Conservation (phyloP, 345 rosid species). For the Acer negundo region DNA sequence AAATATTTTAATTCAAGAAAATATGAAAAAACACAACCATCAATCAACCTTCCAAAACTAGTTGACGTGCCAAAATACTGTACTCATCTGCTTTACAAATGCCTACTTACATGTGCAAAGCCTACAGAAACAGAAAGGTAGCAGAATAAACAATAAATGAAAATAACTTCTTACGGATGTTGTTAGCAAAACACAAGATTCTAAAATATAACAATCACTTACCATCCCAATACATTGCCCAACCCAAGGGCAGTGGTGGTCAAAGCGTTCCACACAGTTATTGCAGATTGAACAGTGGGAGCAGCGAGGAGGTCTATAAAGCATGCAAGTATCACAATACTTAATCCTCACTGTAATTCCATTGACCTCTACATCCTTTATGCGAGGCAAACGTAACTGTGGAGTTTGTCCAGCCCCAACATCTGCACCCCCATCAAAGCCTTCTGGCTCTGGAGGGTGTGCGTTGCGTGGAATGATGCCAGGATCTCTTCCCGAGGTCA, state of each 20-base stretch:
- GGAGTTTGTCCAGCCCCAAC: constrained; percentile 75
- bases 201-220: constrained; percentile 31
- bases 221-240: constrained; percentile 99
- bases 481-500: constrained; percentile 98
- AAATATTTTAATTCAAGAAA: neutral
- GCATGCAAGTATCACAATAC: constrained; percentile 99
- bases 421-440: constrained; percentile 58
- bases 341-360: constrained; percentile 78
- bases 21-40: neutral
- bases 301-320: constrained; percentile 95
- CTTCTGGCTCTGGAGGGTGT: constrained; percentile 96
- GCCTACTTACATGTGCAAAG: neutral
- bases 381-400: constrained; percentile 78
- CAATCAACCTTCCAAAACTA: neutral
- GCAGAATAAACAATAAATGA: neutral
- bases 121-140: neutral
- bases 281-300: constrained; percentile 99
- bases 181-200: constrained; percentile 5
- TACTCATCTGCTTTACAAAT: neutral
- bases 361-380: constrained; percentile 81
- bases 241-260: constrained; percentile 99
- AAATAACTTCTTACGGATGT: neutral
- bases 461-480: constrained; percentile 94
- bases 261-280: constrained; percentile 94
- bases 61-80: constrained; percentile 6